A percentile compares a stretch with the other conserved stretches of the same genome.
Conservation (phyloP, 2,329 filamentous ascomycete species). For the Sphaerulina musiva region DNA sequence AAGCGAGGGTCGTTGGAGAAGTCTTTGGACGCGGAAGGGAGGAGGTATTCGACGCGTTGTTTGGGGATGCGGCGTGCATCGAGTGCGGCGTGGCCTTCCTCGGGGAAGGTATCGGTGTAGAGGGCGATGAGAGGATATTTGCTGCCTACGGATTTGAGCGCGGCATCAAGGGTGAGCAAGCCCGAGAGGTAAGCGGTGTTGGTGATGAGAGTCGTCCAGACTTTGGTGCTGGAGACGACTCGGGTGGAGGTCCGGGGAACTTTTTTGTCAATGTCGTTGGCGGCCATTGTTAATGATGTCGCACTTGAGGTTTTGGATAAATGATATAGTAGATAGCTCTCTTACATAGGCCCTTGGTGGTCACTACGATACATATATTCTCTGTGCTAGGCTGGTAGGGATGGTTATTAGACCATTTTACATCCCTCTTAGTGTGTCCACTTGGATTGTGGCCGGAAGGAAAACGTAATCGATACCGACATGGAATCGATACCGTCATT, state of each 20-base stretch:
- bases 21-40: constrained; percentile 59
- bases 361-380: neutral
- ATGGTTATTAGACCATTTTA: too few relatives aligned
- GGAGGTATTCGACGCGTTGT: constrained; percentile 64
- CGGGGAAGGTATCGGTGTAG: constrained; percentile 71
- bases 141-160: constrained; percentile 58
- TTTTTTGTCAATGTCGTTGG: constrained; percentile 18
- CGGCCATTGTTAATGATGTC: constrained; percentile 10
- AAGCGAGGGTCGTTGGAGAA: constrained; percentile 75
- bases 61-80: constrained; percentile 61
- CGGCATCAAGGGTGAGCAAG: constrained; percentile 73
- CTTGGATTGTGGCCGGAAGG: neutral
- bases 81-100: constrained; percentile 62
- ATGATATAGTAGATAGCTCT: neutral
- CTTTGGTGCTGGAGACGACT: constrained; percentile 43
- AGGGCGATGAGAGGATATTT: constrained; percentile 75
- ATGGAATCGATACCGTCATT: neutral
- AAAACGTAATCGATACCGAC: neutral
- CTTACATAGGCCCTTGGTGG: constrained; percentile 7
- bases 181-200: constrained; percentile 76
- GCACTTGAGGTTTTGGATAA: neutral
- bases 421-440: neutral
- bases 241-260: constrained; percentile 20
- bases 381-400: neutral
- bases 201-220: constrained; percentile 84